A percentile compares a stretch with the other conserved stretches of the same genome.
Evolutionary conservation across 2,329 filamentous ascomycete species (phyloP).

Genomic region (Colletotrichum tanaceti): DNA sequence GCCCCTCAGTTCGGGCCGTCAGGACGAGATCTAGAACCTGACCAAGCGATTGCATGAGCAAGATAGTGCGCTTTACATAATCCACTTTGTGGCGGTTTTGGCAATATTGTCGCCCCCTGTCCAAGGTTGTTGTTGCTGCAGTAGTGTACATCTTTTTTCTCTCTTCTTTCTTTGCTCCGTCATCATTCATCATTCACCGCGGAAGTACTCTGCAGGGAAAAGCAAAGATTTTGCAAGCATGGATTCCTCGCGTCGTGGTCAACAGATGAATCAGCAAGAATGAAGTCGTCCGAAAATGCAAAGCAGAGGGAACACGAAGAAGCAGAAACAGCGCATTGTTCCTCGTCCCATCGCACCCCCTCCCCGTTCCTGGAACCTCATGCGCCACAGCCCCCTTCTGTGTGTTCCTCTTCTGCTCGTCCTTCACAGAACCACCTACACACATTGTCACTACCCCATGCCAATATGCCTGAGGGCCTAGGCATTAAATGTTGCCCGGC

Average conservation of each 20-base stretch:
- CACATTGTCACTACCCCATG: neutral
- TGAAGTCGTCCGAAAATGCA: neutral
- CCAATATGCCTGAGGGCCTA: neutral
- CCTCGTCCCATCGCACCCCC: slow-evolving; percentile 30
- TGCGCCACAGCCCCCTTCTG: slow-evolving; percentile 13
- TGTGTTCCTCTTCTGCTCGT: neutral
- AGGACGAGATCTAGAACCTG: slow-evolving; percentile 36
- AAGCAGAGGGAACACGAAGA: slow-evolving; percentile 9
- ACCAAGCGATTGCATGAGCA: slow-evolving; percentile 28
- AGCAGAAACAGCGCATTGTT: slow-evolving; percentile 41
- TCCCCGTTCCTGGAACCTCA: slow-evolving; percentile 29
- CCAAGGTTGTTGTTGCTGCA: neutral
- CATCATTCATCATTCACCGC: neutral
- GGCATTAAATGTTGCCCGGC: slow-evolving; percentile 23
- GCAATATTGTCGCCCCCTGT: neutral
- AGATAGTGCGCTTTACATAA: slow-evolving; percentile 29
- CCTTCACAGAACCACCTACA: neutral
- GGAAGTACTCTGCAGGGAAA: too few species aligned
- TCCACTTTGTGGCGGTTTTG: slow-evolving; percentile 24
- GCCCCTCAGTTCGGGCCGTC: slow-evolving; percentile 34
- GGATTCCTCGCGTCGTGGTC: slow-evolving; percentile 20
- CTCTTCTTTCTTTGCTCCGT: too few species aligned
- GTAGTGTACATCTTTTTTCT: neutral
- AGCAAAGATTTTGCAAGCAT: neutral
- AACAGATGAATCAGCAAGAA: slow-evolving; percentile 20